Conservation (phyloP, 306 rosid species). For the Sicyos baderoa region DNA sequence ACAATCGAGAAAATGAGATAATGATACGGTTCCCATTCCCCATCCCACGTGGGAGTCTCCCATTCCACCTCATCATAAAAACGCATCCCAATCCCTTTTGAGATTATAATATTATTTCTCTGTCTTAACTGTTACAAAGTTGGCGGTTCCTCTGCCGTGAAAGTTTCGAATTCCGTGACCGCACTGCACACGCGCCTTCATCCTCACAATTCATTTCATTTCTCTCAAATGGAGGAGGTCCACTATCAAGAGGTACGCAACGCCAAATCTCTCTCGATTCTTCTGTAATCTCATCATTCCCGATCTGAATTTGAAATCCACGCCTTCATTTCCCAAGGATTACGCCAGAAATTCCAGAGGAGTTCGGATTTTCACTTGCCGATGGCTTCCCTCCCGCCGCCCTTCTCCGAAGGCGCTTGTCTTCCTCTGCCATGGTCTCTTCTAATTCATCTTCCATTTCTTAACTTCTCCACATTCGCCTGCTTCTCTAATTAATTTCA, state of each 20-base stretch:
- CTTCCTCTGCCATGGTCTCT: constrained; percentile 75
- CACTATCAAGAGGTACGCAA: constrained; percentile 15
- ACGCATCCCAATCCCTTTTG: background rate
- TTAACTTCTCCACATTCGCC: background rate
- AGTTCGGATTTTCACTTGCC: constrained; percentile 60
- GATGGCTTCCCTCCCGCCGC: constrained; percentile 58
- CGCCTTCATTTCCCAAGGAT: constrained; percentile 31
- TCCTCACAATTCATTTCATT: background rate
- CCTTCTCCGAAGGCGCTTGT: constrained; percentile 62
- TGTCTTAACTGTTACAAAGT: background rate
- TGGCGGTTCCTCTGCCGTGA: constrained; percentile 5
- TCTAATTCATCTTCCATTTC: background rate
- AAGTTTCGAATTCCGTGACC: background rate
- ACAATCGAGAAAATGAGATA: no score
- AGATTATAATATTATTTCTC: background rate
- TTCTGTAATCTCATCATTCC: background rate
- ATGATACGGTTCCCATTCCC: no score
- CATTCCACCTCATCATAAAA: background rate
- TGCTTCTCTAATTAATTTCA: constrained; percentile 14
- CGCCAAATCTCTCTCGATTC: background rate
- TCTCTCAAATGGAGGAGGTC: constrained; percentile 17
- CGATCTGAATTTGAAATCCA: background rate
- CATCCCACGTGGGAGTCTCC: background rate
- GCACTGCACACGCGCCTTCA: background rate
- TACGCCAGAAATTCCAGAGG: constrained; percentile 58